Evolutionary conservation across 305 asterid genomes (phyloP), one percentile per base, ranked within the genome.

Genomic region (Fraxinus sp.): DNA sequence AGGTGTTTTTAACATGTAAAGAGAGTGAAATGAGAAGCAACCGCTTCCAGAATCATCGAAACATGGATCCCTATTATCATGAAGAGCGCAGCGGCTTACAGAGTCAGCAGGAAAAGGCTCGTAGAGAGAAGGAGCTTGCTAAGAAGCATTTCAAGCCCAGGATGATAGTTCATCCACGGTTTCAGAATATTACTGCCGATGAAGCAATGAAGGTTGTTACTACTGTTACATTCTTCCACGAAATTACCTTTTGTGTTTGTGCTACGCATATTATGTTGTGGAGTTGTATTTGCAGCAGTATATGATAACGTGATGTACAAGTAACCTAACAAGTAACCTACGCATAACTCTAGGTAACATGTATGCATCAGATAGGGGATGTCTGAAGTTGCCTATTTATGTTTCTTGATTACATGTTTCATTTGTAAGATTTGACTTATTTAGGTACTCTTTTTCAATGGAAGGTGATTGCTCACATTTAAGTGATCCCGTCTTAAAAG

Each of bases 121-220:
- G 92, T 52, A 94, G 91, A 84, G 97, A 89, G 73, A 94, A 92
- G 91, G 97, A 91, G 90, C 90, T 93, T 26, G 92, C 94, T 14
- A 96, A 90, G 94, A 96, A 93, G 88, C 94, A 91, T 89, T 93
- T 94, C 81, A 96, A 94, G 87, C 93, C 97, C 11, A 94, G 98
- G 87, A 92, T 94, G 99, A 94, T 96, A 82, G 97, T 92, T 84
- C 99, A 96, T 81, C 99, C 94, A 22, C 94, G 93, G 84, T 96
- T 96, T 89, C 88, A 89, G 82, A 96, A 96, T 85, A 92, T 96
- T 79, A 94, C 98, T 32, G 92, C 97, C 26, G 99, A 96, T 87
- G 95, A 89, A 85, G 97, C 99, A 41, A 85, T 88, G 79, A 90
- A 88, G 99, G 99, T 78, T 79, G 78, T 74, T 74, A 36, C 24